Evolutionary conservation across 495 filamentous ascomycete species (phyloP).

Genomic region (Penicillium samsonianum): DNA sequence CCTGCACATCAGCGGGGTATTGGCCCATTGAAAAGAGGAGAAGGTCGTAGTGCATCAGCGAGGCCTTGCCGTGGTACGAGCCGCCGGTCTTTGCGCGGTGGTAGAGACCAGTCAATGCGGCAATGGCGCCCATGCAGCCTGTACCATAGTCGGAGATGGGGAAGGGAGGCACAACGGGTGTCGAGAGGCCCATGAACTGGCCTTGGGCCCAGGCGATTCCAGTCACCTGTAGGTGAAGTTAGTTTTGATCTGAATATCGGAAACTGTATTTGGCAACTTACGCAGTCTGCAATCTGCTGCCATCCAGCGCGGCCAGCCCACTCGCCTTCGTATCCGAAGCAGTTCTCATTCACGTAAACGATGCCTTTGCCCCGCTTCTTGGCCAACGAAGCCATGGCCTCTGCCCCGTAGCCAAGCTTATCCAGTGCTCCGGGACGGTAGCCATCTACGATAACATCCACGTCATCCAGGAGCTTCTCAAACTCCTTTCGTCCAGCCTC

Average conservation of each 20-base stretch:
- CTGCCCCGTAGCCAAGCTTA: conserved; percentile 61
- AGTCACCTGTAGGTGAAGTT: conserved; percentile 45
- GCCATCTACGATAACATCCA: conserved; percentile 64
- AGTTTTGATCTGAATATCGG: conserved; percentile 28
- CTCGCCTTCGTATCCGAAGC: conserved; percentile 61
- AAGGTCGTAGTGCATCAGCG: conserved; percentile 69
- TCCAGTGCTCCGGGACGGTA: conserved; percentile 69
- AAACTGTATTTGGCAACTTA: conserved; percentile 18
- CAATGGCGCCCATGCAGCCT: conserved; percentile 64
- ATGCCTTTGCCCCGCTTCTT: conserved; percentile 58
- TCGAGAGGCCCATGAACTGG: conserved; percentile 65
- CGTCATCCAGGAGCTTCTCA: conserved; percentile 57
- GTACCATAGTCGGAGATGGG: conserved; percentile 83
- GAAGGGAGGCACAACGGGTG: conserved; percentile 77
- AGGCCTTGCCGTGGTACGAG: conserved; percentile 64
- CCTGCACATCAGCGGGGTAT: conserved; percentile 57
- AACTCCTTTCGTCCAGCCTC: conserved; percentile 56
- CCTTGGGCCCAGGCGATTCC: conserved; percentile 77
- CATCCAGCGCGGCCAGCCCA: conserved; percentile 54
- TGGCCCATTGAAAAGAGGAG: conserved; percentile 64
- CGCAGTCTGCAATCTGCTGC: conserved; percentile 58
- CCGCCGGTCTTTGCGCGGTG: conserved; percentile 62
- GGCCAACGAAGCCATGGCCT: conserved; percentile 53
- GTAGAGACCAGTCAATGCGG: conserved; percentile 63
- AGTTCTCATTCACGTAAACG: conserved; percentile 72